These are phyloP conservation scores for Annulohypoxylon stygium DNA, from an alignment of 495 filamentous ascomycete species.

Conservation along the genomic window DNA sequence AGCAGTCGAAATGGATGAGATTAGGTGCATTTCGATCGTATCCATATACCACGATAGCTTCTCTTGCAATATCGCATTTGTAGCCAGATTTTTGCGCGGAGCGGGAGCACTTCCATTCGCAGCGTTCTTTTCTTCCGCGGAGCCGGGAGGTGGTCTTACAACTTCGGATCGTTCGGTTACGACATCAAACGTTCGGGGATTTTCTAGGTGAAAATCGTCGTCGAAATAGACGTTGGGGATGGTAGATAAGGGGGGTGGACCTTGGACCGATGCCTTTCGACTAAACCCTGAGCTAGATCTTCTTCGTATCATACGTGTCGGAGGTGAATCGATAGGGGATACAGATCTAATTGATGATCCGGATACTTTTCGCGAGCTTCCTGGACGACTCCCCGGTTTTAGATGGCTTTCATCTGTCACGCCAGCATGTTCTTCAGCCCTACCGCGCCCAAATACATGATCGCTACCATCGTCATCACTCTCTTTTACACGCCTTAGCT, in stretches of 20 bases:
- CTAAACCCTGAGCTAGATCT: slow-evolving; percentile 66
- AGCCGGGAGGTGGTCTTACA: slow-evolving; percentile 73
- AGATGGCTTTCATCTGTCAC: slow-evolving; percentile 61
- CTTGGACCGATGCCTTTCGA: slow-evolving; percentile 65
- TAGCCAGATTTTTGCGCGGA: slow-evolving; percentile 89
- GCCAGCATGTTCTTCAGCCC: slow-evolving; percentile 64
- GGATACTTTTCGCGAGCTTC: slow-evolving; percentile 58
- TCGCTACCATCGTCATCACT: slow-evolving; percentile 68
- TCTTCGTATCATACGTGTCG: slow-evolving; percentile 52
- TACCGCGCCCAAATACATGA: slow-evolving; percentile 59
- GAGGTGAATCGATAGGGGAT: slow-evolving; percentile 65
- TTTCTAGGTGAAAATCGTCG: slow-evolving; percentile 94
- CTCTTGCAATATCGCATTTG: slow-evolving; percentile 98
- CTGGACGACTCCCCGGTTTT: slow-evolving; percentile 57
- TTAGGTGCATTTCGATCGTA: slow-evolving; percentile 96
- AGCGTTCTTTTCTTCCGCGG: slow-evolving; percentile 66
- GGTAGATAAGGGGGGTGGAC: slow-evolving; percentile 86
- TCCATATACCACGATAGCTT: slow-evolving; percentile 99
- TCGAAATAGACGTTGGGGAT: slow-evolving; percentile 96
- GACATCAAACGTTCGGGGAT: slow-evolving; percentile 95
- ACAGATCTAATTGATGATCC: slow-evolving; percentile 61
- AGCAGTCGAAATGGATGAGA: slow-evolving; percentile 93
- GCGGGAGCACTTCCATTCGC: slow-evolving; percentile 72
- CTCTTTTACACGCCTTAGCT: slow-evolving; percentile 81
- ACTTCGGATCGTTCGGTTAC: slow-evolving; percentile 97